Conservation (phyloP, 129 eudicot genomes). For the Heracleum sosnowskyi region DNA sequence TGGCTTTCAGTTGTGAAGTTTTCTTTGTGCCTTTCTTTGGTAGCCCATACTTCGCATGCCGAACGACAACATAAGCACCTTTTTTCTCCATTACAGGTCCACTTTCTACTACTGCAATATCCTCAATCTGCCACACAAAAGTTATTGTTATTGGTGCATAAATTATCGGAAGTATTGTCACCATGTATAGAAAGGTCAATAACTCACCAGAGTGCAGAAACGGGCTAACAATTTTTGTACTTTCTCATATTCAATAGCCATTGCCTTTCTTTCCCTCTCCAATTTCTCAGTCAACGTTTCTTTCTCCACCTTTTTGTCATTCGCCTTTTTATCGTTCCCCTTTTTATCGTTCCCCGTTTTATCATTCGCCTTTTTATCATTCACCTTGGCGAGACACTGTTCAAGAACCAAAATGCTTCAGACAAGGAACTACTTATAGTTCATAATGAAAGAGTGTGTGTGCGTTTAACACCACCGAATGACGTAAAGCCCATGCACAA, state of each 20-base stretch:
- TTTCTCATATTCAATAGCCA: slow-evolving; percentile 30
- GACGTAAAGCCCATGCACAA: background rate
- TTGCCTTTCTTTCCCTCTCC: slow-evolving; percentile 1
- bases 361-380: background rate
- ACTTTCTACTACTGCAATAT: slow-evolving; percentile 54
- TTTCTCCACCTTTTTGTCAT: background rate
- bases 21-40: slow-evolving; percentile 59
- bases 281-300: background rate
- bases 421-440: background rate
- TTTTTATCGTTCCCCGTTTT: slow-evolving; percentile 15
- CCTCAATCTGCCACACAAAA: slow-evolving; percentile 45
- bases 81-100: slow-evolving; percentile 49
- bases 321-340: background rate
- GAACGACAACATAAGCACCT: slow-evolving; percentile 49
- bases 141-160: background rate
- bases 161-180: background rate
- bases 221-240: slow-evolving; percentile 49
- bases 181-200: slow-evolving; percentile 6
- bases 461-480: background rate
- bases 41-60: slow-evolving; percentile 69
- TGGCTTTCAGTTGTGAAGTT: slow-evolving; percentile 2
- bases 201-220: slow-evolving; percentile 48
- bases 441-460: background rate
- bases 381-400: slow-evolving; percentile 45
- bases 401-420: slow-evolving; percentile 18